Conservation (phyloP, 495 filamentous ascomycete genomes). For the Penicillium cosmopolitanum region DNA sequence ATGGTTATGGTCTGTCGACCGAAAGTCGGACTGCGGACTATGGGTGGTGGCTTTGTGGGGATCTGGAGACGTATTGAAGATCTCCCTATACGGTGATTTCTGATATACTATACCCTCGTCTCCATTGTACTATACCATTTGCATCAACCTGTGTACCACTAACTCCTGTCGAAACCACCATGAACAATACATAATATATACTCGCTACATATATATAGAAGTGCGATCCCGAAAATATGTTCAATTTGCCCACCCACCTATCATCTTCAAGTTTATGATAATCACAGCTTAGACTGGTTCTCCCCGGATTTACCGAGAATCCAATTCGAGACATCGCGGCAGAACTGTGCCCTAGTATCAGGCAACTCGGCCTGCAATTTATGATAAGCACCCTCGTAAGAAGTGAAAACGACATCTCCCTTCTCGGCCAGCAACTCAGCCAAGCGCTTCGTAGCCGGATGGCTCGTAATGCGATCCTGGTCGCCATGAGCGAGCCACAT, state of each 20-base stretch:
- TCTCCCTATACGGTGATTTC: slow-evolving; percentile 13
- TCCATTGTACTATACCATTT: slow-evolving; percentile 16
- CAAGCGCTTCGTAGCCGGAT: slow-evolving; percentile 61
- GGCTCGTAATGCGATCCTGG: slow-evolving; percentile 66
- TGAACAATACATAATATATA: background rate
- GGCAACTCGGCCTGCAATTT: slow-evolving; percentile 70
- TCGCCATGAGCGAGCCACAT: slow-evolving; percentile 72
- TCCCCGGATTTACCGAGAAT: slow-evolving; percentile 55
- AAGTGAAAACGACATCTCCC: slow-evolving; percentile 69
- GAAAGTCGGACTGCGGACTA: slow-evolving; percentile 62
- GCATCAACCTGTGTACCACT: slow-evolving; percentile 11
- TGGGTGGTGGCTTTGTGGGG: slow-evolving; percentile 74
- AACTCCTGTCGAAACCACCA: background rate
- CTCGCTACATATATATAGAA: background rate
- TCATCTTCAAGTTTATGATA: background rate
- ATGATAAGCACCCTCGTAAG: slow-evolving; percentile 80
- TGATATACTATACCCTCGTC: background rate
- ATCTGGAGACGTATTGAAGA: slow-evolving; percentile 62
- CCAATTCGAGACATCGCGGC: slow-evolving; percentile 74
- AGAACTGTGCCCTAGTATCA: slow-evolving; percentile 62
- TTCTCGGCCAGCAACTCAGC: slow-evolving; percentile 51
- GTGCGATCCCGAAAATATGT: background rate
- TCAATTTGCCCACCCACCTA: background rate
- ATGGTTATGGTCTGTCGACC: slow-evolving; percentile 69
- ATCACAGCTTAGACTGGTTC: slow-evolving; percentile 20